These are phyloP conservation scores for Tolypocladium paradoxum DNA, from an alignment of 2,329 filamentous ascomycete species.

Conservation along the genomic window DNA sequence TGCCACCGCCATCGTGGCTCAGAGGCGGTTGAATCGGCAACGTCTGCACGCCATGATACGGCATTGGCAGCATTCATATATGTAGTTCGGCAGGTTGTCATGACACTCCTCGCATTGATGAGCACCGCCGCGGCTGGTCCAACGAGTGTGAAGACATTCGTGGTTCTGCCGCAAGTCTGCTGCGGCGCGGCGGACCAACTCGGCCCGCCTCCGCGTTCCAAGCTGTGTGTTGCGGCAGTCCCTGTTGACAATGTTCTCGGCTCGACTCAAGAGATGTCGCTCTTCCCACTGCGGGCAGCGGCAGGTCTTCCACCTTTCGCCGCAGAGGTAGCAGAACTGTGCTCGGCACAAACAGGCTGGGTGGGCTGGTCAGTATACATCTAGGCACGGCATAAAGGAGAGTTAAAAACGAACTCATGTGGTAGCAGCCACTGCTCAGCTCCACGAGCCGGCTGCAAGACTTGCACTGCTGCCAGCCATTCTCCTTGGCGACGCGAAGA, in stretches of 20 bases:
- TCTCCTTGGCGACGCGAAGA: constrained; percentile 24
- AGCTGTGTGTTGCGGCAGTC: not conserved
- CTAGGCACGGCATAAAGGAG: too few relatives aligned
- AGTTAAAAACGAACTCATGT: constrained; percentile 39
- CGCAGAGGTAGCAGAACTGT: constrained; percentile 41
- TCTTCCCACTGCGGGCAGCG: constrained; percentile 27
- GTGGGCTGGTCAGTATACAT: too few relatives aligned
- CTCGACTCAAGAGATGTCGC: not conserved
- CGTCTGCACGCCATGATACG: constrained; percentile 30
- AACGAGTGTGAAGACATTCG: not conserved
- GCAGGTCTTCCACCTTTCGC: constrained; percentile 28
- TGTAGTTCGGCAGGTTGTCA: constrained; percentile 23
- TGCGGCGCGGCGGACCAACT: not conserved
- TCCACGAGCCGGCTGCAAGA: constrained; percentile 37
- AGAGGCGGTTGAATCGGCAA: constrained; percentile 20
- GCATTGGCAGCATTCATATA: constrained; percentile 36
- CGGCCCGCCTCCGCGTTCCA: not conserved
- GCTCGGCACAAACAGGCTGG: constrained; percentile 34
- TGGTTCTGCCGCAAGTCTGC: constrained; percentile 1
- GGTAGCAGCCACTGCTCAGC: constrained; percentile 38
- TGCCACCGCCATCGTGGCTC: too few relatives aligned
- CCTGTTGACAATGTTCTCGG: not conserved
- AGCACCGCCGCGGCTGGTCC: not conserved
- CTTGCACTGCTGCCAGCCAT: constrained; percentile 42
- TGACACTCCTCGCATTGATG: constrained; percentile 4